phyloP scores from a whole-genome alignment of 768 basidiomycete species.

The Daedaleopsis sinensis region DNA sequence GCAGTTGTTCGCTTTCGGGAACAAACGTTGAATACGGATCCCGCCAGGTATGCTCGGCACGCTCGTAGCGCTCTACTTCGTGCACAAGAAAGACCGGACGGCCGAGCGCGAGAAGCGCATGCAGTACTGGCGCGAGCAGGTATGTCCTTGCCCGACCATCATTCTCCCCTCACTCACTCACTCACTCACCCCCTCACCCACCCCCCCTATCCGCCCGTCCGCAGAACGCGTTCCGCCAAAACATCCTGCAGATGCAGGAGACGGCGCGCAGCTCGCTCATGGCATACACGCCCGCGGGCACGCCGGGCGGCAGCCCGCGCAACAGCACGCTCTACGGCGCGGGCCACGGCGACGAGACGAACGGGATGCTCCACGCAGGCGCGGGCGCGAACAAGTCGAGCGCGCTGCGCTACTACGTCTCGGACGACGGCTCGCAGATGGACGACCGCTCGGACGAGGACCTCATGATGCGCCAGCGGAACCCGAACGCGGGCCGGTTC shows the following conservation, averaged over 20 bases:
- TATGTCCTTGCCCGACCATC: constrained; percentile 25
- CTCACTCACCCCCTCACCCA: no score
- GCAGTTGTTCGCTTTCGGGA: background rate
- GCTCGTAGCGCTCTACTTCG: constrained; percentile 64
- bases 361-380: constrained; percentile 50
- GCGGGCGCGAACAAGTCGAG: constrained; percentile 44
- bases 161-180: constrained; percentile 2
- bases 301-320: constrained; percentile 44
- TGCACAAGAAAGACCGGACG: constrained; percentile 74
- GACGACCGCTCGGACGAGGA: constrained; percentile 42
- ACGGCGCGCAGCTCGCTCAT: constrained; percentile 69
- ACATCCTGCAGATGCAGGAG: constrained; percentile 78
- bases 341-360: constrained; percentile 55
- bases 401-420: constrained; percentile 54
- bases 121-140: constrained; percentile 92
- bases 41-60: constrained; percentile 72
- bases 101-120: constrained; percentile 80
- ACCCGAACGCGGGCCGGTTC: constrained; percentile 19
- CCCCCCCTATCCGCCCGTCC: background rate
- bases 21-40: no score
- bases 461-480: constrained; percentile 43
- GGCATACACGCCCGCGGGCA: constrained; percentile 46
- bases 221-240: constrained; percentile 80
- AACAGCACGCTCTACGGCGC: constrained; percentile 51
- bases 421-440: constrained; percentile 44